phyloP scores from a whole-genome alignment of 345 rosid genomes.

The Citrus inodora region DNA sequence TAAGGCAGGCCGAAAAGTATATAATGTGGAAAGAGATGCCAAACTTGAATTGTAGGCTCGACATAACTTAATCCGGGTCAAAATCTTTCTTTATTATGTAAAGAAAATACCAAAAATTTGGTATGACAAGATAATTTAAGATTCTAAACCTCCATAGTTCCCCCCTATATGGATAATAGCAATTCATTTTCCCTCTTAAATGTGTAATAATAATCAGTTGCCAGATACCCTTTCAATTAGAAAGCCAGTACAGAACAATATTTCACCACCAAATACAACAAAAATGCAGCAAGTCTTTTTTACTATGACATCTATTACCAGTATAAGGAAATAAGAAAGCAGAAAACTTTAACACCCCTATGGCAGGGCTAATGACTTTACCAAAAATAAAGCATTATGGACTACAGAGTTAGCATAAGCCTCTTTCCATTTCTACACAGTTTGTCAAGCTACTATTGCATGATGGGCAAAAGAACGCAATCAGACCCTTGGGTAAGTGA shows the following conservation, averaged over 20 bases:
- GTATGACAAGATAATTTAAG: not conserved
- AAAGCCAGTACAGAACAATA: not conserved
- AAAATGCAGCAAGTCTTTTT: not conserved
- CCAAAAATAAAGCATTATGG: not conserved
- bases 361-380: not conserved
- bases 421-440: not conserved
- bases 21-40: not conserved
- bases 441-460: not conserved
- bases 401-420: not conserved
- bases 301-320: not conserved
- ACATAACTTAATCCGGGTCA: not conserved
- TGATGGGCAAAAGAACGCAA: not conserved
- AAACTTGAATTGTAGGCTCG: not conserved
- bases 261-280: not conserved
- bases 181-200: not conserved
- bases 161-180: not conserved
- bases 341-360: not conserved
- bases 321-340: not conserved
- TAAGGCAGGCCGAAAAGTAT: not conserved
- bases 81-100: not conserved
- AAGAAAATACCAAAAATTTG: not conserved
- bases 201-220: not conserved
- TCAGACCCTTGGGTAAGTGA: not conserved
- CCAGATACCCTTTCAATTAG: not conserved
- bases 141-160: not conserved